These are phyloP conservation scores for Ampelomyces quisqualis DNA, from an alignment of 2,329 filamentous ascomycete genomes.

Conservation along the genomic window DNA sequence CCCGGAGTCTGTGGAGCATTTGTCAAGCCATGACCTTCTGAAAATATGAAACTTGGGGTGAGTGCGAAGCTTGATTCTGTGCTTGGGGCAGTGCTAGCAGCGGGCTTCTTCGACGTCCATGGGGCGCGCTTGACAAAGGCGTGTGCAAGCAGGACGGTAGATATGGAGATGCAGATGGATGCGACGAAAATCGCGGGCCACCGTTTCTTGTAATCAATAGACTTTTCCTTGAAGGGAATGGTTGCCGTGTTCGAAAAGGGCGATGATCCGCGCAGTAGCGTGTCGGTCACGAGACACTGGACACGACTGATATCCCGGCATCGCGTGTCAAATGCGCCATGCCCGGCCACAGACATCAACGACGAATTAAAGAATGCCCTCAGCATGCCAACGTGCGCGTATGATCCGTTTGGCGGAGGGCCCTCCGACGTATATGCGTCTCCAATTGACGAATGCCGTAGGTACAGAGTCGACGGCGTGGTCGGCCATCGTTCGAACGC, in stretches of 20 bases:
- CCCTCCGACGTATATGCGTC: conserved; percentile 46
- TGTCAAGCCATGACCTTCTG: conserved; percentile 6
- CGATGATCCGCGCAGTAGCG: conserved; percentile 24
- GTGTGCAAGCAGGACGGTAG: conserved; percentile 16
- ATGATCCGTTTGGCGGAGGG: conserved; percentile 42
- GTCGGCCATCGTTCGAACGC: conserved; percentile 31
- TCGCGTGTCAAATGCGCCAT: conserved; percentile 27
- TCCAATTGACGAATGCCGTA: conserved; percentile 50
- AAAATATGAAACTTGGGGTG: conserved; percentile 2
- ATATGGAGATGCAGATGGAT: conserved; percentile 14
- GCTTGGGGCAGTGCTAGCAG: background rate
- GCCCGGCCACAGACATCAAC: conserved; percentile 32
- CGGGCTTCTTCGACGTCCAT: conserved; percentile 5
- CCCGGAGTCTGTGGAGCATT: conserved; percentile 5
- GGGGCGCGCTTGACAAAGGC: conserved; percentile 14
- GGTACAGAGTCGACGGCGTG: conserved; percentile 42
- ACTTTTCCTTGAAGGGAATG: conserved; percentile 20
- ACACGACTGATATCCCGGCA: conserved; percentile 32
- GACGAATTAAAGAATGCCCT: conserved; percentile 51
- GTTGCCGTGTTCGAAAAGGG: conserved; percentile 14
- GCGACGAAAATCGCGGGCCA: conserved; percentile 19
- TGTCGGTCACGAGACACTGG: conserved; percentile 34
- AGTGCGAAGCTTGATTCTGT: conserved; percentile 1
- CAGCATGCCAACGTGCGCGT: conserved; percentile 45
- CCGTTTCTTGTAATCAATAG: conserved; percentile 11